Percentiles rank a stretch among this genome's conserved stretches.
Conservation (phyloP, 176 grass and related monocot species). For the Thinopyrum elongatum region DNA sequence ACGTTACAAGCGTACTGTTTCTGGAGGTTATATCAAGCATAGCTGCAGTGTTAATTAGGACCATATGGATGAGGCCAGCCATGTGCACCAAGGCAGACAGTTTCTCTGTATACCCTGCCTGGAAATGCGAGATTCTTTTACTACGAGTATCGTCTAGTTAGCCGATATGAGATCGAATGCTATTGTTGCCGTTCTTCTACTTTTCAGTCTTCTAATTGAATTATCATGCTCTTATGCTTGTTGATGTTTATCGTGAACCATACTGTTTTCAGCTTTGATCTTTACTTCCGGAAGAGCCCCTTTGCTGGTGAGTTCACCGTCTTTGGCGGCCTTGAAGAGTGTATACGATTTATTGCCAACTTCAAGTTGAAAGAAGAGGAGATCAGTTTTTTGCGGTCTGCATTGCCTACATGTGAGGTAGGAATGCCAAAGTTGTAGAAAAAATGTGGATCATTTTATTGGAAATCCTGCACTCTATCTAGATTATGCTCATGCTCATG, state of each 20-base stretch:
- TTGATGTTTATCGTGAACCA: neutral
- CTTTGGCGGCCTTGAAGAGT: conserved; percentile 96
- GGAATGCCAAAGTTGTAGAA: neutral
- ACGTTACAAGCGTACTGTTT: neutral
- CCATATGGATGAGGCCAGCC: neutral
- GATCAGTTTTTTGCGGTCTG: conserved; percentile 66
- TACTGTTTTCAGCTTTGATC: conserved; percentile 73
- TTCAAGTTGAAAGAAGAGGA: conserved; percentile 79
- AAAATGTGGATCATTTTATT: neutral
- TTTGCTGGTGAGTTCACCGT: conserved; percentile 93
- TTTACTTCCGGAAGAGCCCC: conserved; percentile 93
- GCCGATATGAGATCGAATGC: neutral
- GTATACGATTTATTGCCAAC: conserved; percentile 90
- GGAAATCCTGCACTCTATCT: neutral
- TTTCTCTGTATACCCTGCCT: neutral
- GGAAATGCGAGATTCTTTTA: neutral
- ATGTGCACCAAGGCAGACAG: neutral
- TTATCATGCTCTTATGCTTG: neutral
- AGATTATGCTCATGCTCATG: neutral
- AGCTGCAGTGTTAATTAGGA: neutral
- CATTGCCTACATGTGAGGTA: conserved; percentile 84
- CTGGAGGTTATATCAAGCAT: neutral
- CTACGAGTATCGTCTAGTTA: neutral
- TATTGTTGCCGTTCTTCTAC: neutral
- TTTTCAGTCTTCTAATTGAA: neutral